These are phyloP conservation scores for Aspergillus biplanus DNA, from an alignment of 495 filamentous ascomycete genomes.

Conservation along the genomic window DNA sequence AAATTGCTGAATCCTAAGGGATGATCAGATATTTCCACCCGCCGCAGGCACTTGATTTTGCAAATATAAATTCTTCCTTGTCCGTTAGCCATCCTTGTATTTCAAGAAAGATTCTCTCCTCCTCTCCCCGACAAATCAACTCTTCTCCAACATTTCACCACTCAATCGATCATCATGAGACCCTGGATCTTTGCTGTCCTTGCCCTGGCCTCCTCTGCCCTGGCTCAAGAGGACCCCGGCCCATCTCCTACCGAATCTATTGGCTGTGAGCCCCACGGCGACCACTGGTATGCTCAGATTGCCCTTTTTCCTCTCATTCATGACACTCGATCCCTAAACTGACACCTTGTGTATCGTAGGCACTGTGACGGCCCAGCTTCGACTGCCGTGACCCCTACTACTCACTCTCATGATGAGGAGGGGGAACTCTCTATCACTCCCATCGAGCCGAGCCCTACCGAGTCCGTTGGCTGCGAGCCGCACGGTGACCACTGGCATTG, in stretches of 20 bases:
- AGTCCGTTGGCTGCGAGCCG: conserved; percentile 32
- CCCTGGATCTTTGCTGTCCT: conserved; percentile 23
- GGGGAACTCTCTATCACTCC: conserved; percentile 16
- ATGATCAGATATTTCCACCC: neutral
- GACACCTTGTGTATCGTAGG: conserved; percentile 10
- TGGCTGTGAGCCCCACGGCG: conserved; percentile 38
- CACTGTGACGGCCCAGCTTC: conserved; percentile 32
- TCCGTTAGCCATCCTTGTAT: neutral
- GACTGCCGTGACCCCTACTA: conserved; percentile 8
- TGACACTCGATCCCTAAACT: neutral
- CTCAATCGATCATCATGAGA: conserved; percentile 21
- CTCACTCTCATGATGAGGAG: conserved; percentile 11
- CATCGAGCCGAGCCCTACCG: conserved; percentile 29
- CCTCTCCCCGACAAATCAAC: neutral
- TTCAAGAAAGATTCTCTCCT: neutral
- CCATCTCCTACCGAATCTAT: conserved; percentile 36
- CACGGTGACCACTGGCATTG: conserved; percentile 39
- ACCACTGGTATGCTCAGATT: conserved; percentile 30
- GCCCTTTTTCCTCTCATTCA: neutral
- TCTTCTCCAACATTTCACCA: neutral
- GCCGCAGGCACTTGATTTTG: neutral
- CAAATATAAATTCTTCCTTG: neutral
- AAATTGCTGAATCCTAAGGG: neutral
- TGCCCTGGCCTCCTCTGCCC: conserved; percentile 22
- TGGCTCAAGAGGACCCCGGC: conserved; percentile 25